Percentiles rank a stretch among this genome's conserved stretches.
phyloP scores from a whole-genome alignment of 805 yeast genomes.

The Schwanniomyces occidentalis region DNA sequence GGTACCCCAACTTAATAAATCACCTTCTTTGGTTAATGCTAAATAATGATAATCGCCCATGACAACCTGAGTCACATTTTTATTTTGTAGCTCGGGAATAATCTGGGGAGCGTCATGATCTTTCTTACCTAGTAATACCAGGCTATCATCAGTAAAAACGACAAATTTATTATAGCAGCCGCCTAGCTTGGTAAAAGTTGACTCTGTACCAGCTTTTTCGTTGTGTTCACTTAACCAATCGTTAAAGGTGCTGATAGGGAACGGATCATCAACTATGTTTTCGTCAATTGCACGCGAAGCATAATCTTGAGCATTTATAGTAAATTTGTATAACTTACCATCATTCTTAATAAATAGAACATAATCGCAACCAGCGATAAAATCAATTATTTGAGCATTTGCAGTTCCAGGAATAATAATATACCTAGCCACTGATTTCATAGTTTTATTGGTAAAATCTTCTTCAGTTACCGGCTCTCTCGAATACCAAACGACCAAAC shows the following conservation, averaged over 20 bases:
- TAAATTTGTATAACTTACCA: conserved; percentile 42
- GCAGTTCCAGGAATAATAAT: conserved; percentile 43
- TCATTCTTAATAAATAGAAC: conserved; percentile 49
- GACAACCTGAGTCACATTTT: conserved; percentile 53
- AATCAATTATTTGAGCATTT: conserved; percentile 47
- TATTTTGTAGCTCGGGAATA: conserved; percentile 45
- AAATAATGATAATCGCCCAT: conserved; percentile 73
- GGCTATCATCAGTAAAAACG: conserved; percentile 53
- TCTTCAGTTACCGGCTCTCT: conserved; percentile 23
- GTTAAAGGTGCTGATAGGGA: conserved; percentile 25
- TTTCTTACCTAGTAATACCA: conserved; percentile 42
- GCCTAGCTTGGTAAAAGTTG: conserved; percentile 49
- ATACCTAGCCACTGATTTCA: conserved; percentile 35
- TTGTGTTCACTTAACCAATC: conserved; percentile 25
- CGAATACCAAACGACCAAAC: conserved; percentile 59
- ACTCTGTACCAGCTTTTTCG: conserved; percentile 12
- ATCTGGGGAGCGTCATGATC: conserved; percentile 26
- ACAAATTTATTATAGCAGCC: conserved; percentile 59
- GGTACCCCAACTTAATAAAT: conserved; percentile 64
- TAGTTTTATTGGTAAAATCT: conserved; percentile 15
- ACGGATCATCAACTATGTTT: conserved; percentile 6
- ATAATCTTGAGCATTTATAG: conserved; percentile 20
- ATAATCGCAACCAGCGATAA: conserved; percentile 53
- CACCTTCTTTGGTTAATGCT: conserved; percentile 61
- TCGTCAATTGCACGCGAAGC: conserved; percentile 11